Percentiles rank a stretch among this genome's conserved stretches.
Evolutionary conservation across 495 filamentous ascomycete species (phyloP).

Genomic region (Penicillium atrosanguineum): DNA sequence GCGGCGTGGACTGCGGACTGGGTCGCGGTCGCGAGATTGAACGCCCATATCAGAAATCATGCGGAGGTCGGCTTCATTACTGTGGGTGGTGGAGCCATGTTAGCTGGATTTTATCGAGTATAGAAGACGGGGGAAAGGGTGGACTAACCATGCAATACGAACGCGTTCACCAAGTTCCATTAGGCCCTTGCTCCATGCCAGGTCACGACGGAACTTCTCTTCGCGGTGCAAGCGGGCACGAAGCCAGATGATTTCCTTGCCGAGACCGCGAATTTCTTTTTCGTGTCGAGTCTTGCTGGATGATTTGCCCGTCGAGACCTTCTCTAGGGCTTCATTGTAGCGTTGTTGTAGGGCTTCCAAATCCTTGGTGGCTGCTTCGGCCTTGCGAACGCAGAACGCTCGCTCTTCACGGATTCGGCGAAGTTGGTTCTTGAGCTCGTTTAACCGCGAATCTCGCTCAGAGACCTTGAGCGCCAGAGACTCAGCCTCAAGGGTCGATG

Average conservation of each 20-base stretch:
- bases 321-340: slow-evolving; percentile 53
- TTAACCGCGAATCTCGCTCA: slow-evolving; percentile 49
- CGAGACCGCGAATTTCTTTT: slow-evolving; percentile 78
- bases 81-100: slow-evolving; percentile 35
- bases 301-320: slow-evolving; percentile 32
- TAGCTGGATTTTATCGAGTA: slow-evolving; percentile 12
- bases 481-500: slow-evolving; percentile 65
- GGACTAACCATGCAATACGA: slow-evolving; percentile 76
- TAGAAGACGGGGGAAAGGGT: slow-evolving; percentile 11
- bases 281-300: slow-evolving; percentile 59
- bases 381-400: slow-evolving; percentile 45
- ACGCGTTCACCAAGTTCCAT: slow-evolving; percentile 76
- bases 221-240: slow-evolving; percentile 75
- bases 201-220: slow-evolving; percentile 69
- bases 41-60: slow-evolving; percentile 80
- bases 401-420: slow-evolving; percentile 60
- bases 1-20: slow-evolving; percentile 33
- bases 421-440: slow-evolving; percentile 55
- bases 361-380: slow-evolving; percentile 48
- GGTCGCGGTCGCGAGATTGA: slow-evolving; percentile 35
- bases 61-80: slow-evolving; percentile 86
- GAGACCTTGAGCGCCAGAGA: slow-evolving; percentile 58
- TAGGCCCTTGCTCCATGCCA: slow-evolving; percentile 77
- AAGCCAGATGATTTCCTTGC: slow-evolving; percentile 87
- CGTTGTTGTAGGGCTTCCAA: slow-evolving; percentile 52